Evolutionary conservation across 2,329 filamentous ascomycete species (phyloP).

Genomic region (Colletotrichum kahawae): DNA sequence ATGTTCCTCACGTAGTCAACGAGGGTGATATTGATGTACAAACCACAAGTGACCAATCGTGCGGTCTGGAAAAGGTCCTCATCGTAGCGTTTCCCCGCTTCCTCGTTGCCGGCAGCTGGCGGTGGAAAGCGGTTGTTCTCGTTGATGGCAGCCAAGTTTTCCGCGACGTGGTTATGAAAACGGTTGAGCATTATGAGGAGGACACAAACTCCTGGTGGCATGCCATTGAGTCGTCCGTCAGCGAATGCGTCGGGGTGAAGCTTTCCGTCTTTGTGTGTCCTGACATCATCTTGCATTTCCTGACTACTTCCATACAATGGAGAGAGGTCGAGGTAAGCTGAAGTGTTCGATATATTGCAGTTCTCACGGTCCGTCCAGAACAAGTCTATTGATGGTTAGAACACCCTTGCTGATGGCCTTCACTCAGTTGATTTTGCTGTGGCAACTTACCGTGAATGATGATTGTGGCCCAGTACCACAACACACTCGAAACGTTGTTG

Average conservation of each 20-base stretch:
- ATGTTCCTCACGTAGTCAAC: slow-evolving; percentile 82
- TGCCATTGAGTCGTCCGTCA: slow-evolving; percentile 71
- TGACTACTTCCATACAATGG: slow-evolving; percentile 75
- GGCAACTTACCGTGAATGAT: slow-evolving; percentile 66
- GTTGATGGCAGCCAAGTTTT: slow-evolving; percentile 83
- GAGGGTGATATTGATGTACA: slow-evolving; percentile 81
- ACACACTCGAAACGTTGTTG: slow-evolving; percentile 73
- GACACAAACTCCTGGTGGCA: slow-evolving; percentile 75
- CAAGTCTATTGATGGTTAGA: slow-evolving; percentile 50
- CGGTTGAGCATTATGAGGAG: slow-evolving; percentile 79
- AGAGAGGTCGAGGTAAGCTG: slow-evolving; percentile 74
- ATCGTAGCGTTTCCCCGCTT: slow-evolving; percentile 72
- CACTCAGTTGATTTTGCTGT: no score
- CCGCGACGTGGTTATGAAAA: slow-evolving; percentile 87
- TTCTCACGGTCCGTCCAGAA: slow-evolving; percentile 73
- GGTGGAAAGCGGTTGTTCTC: slow-evolving; percentile 79
- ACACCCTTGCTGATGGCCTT: no score
- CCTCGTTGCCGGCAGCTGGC: slow-evolving; percentile 58
- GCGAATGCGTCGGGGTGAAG: slow-evolving; percentile 77
- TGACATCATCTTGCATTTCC: slow-evolving; percentile 68
- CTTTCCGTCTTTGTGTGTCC: slow-evolving; percentile 73
- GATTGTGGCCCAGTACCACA: slow-evolving; percentile 59
- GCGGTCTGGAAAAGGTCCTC: slow-evolving; percentile 82
- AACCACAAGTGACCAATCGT: slow-evolving; percentile 73
- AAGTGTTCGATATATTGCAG: slow-evolving; percentile 67